phyloP scores from a whole-genome alignment of 495 filamentous ascomycete species.

The Penicillium paxilli region DNA sequence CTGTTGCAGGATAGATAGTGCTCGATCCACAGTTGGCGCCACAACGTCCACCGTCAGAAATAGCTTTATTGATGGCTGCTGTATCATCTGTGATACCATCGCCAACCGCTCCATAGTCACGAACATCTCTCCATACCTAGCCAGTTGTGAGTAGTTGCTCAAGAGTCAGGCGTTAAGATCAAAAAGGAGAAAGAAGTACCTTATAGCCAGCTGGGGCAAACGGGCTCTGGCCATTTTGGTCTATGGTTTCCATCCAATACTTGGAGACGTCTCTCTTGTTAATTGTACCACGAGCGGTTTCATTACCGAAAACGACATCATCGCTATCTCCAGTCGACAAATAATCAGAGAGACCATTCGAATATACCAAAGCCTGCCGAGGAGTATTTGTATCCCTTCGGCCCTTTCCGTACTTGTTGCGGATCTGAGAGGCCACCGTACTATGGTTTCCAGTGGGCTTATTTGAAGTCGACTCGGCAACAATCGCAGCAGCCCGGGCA shows the following conservation, averaged over 20 bases:
- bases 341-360: background rate
- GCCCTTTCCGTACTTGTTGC: background rate
- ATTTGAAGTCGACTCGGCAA: background rate
- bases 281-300: background rate
- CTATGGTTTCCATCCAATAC: background rate
- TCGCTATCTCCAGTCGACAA: background rate
- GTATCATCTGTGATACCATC: conserved; percentile 47
- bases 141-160: no score
- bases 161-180: background rate
- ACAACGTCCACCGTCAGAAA: conserved; percentile 49
- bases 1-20: conserved; percentile 45
- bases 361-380: background rate
- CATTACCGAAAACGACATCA: background rate
- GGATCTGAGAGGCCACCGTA: background rate
- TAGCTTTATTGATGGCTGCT: conserved; percentile 51
- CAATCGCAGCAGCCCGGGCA: background rate
- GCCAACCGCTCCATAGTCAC: conserved; percentile 43
- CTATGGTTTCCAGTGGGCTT: background rate
- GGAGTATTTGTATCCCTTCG: background rate
- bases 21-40: conserved; percentile 50
- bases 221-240: background rate
- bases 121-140: conserved; percentile 39
- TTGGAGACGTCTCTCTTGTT: background rate
- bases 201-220: background rate
- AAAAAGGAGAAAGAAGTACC: background rate